A percentile compares a stretch with the other conserved stretches of the same genome.
Evolutionary conservation across 2,329 filamentous ascomycete genomes (phyloP).

Genomic region (Cercospora citrullina): DNA sequence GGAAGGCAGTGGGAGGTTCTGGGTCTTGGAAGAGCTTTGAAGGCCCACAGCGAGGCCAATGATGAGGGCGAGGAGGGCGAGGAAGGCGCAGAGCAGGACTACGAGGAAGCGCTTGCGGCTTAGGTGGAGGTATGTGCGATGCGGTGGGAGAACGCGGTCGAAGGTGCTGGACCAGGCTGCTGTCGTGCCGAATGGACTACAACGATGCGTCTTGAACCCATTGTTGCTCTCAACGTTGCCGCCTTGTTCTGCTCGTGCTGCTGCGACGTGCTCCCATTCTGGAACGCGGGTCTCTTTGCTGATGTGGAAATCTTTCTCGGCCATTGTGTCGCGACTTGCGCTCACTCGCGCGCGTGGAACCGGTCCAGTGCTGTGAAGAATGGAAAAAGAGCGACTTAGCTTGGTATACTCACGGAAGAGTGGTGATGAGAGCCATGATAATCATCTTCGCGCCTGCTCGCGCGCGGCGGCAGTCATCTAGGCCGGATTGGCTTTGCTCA

Average conservation of each 20-base stretch:
- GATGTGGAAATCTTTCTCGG: background rate
- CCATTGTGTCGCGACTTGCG: constrained; percentile 1
- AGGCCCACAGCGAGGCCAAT: constrained; percentile 16
- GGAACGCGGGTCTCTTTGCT: constrained; percentile 26
- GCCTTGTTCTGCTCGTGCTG: constrained; percentile 9
- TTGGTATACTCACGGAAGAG: background rate
- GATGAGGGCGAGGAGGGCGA: constrained; percentile 14
- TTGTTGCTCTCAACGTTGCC: background rate
- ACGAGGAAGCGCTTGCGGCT: constrained; percentile 14
- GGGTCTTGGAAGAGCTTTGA: constrained; percentile 17
- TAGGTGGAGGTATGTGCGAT: constrained; percentile 12
- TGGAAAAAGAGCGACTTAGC: background rate
- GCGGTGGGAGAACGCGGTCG: constrained; percentile 14
- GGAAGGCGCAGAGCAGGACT: constrained; percentile 8
- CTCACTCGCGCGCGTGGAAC: background rate
- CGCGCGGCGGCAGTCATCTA: constrained; percentile 6
- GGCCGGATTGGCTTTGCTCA: constrained; percentile 1
- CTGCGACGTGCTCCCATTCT: constrained; percentile 29
- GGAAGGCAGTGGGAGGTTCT: constrained; percentile 54
- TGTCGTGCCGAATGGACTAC: constrained; percentile 2
- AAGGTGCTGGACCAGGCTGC: constrained; percentile 5
- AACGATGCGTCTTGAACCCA: too few species aligned
- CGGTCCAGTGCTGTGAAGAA: background rate
- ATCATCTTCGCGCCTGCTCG: background rate
- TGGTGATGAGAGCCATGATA: background rate